These are phyloP conservation scores for Coix lacrymajobi DNA, from an alignment of 176 grass and related monocot species.

Conservation along the genomic window DNA sequence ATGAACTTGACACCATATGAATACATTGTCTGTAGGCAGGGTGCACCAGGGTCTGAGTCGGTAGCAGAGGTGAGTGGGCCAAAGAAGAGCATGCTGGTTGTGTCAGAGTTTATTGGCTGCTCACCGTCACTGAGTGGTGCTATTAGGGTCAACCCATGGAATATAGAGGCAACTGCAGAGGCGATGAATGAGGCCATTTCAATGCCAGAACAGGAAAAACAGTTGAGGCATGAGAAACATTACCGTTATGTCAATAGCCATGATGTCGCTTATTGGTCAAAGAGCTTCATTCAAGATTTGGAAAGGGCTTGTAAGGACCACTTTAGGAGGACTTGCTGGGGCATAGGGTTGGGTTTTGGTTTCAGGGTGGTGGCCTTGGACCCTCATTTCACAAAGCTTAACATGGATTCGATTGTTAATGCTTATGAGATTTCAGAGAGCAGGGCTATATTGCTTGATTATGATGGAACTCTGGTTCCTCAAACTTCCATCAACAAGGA, in stretches of 20 bases:
- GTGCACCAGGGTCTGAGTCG: conserved; percentile 37
- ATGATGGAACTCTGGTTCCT: conserved; percentile 91
- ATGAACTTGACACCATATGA: conserved; percentile 99
- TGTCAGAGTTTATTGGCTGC: conserved; percentile 97
- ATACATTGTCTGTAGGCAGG: conserved; percentile 86
- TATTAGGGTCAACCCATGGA: conserved; percentile 93
- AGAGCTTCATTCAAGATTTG: conserved; percentile 68
- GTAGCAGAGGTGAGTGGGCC: conserved; percentile 28
- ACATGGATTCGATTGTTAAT: conserved; percentile 67
- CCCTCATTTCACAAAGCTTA: conserved; percentile 87
- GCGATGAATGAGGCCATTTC: conserved; percentile 87
- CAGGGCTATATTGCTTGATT: conserved; percentile 84
- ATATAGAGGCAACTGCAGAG: conserved; percentile 76
- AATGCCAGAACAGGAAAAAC: conserved; percentile 71
- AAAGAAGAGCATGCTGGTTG: conserved; percentile 88
- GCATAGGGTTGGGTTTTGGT: conserved; percentile 90
- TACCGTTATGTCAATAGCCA: conserved; percentile 84
- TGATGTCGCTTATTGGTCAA: conserved; percentile 88
- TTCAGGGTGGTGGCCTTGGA: conserved; percentile 96
- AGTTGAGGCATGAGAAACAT: conserved; percentile 95
- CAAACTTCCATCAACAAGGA: conserved; percentile 60
- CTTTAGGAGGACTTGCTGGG: conserved; percentile 87
- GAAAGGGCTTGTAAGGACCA: conserved; percentile 89
- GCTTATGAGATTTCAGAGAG: conserved; percentile 60
- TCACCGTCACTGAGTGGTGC: conserved; percentile 93